Evolutionary conservation across 177 flowering plant genomes (phyloP), one percentile per base, ranked within the genome.

Genomic region (Tripterygium wilfordii): DNA sequence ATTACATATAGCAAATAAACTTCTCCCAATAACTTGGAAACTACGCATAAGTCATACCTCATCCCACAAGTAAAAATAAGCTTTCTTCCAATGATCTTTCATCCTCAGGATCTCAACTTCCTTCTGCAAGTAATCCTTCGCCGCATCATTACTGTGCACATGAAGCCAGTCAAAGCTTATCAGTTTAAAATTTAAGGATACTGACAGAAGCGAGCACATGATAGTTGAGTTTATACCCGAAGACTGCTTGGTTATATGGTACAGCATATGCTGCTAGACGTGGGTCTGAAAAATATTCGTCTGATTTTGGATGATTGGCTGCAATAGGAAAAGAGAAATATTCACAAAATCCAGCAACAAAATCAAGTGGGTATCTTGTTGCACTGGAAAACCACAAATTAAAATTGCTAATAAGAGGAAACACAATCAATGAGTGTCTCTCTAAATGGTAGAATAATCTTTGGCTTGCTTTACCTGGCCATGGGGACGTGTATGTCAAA

Each of bases 1-100:
- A n/a, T n/a, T n/a, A n/a, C n/a, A 30, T 16, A 36, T 36, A 12
- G 39, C 3, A 36, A n/a, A n/a, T n/a, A n/a, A n/a, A n/a, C n/a
- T n/a, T n/a, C n/a, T n/a, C n/a, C n/a, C n/a, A n/a, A n/a, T n/a
- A n/a, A n/a, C n/a, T n/a, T n/a, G n/a, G n/a, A n/a, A n/a, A n/a
- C n/a, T n/a, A n/a, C n/a, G n/a, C n/a, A n/a, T n/a, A n/a, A n/a
- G 21, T 19, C 29, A 57, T 71, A 92, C 98, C 97, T 92, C 98
- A 67, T 92, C 98, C 98, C 98, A 92, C 71, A 92, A 57, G 62
- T 92, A 92, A 60, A 92, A 92, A 51, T 92, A 92, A 45, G 98
- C 90, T 64, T 92, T 92, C 54, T 72, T 80, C 97, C 98, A 92
- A 48, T 92, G 96, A 51, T 54, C 9, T 51, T 82, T 92, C 41